These are phyloP conservation scores for Gracilaria domingensis DNA, from an alignment of 23 red algal species.

Conservation along the genomic window DNA sequence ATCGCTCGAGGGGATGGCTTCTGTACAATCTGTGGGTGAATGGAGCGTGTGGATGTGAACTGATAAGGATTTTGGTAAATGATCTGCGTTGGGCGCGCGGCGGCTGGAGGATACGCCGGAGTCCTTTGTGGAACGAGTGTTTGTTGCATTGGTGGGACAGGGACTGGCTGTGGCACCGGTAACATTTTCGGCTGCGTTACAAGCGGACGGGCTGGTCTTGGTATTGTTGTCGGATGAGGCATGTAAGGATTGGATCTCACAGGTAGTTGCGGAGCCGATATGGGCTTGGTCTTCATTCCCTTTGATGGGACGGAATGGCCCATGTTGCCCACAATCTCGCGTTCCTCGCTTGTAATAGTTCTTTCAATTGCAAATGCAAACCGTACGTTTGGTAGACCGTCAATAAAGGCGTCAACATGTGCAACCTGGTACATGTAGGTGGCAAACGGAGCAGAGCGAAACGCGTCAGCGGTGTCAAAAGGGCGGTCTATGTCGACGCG, in stretches of 20 bases:
- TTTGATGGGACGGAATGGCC: slow-evolving; percentile 15
- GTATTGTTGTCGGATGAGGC: slow-evolving; percentile 32
- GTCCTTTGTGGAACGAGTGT: slow-evolving; percentile 24
- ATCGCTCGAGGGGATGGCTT: slow-evolving; percentile 27
- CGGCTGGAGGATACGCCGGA: slow-evolving; percentile 8
- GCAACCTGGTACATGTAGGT: slow-evolving; percentile 66
- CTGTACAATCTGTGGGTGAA: slow-evolving; percentile 33
- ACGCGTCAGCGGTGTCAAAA: slow-evolving; percentile 44
- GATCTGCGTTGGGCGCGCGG: slow-evolving; percentile 18
- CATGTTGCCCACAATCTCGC: slow-evolving; percentile 44
- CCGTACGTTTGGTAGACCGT: slow-evolving; percentile 35
- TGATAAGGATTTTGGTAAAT: slow-evolving; percentile 43
- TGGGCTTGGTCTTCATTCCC: slow-evolving; percentile 33
- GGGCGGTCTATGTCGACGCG: slow-evolving; percentile 67
- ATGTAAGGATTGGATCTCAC: slow-evolving; percentile 6
- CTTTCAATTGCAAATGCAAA: slow-evolving; percentile 69
- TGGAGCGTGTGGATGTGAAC: slow-evolving; percentile 30
- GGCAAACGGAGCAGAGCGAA: slow-evolving; percentile 64
- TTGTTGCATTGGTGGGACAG: slow-evolving; percentile 35
- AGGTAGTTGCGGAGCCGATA: slow-evolving; percentile 4
- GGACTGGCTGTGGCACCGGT: slow-evolving; percentile 1
- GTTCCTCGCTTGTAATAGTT: slow-evolving; percentile 63
- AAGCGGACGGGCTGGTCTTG: slow-evolving; percentile 35
- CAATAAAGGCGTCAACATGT: slow-evolving; percentile 63
- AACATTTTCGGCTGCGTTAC: slow-evolving; percentile 40